Conservation (phyloP, 2,329 filamentous ascomycete species). For the Pestalotiopsis fici region DNA sequence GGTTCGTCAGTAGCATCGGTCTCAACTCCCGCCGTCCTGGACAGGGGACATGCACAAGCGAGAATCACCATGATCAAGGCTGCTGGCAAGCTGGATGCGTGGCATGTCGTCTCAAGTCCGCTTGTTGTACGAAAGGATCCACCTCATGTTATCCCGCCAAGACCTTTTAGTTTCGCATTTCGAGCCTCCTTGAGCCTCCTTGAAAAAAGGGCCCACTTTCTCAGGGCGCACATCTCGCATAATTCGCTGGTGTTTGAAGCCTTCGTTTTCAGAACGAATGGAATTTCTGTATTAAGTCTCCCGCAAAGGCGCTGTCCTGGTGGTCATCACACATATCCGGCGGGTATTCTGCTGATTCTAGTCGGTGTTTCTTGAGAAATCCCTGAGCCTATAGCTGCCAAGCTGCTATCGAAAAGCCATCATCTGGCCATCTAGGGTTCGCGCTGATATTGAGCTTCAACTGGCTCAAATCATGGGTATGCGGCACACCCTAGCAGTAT, state of each 20-base stretch:
- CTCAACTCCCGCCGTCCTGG: slow-evolving; percentile 7
- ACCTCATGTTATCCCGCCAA: not conserved
- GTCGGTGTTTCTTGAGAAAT: not conserved
- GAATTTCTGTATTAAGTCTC: not conserved
- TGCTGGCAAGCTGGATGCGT: slow-evolving; percentile 1
- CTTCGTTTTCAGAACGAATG: slow-evolving; percentile 6
- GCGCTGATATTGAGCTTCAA: not conserved
- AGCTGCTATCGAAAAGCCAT: not conserved
- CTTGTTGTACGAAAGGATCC: not conserved
- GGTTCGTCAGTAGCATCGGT: slow-evolving; percentile 5
- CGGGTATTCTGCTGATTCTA: slow-evolving; percentile 5
- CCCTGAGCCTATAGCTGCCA: slow-evolving; percentile 4
- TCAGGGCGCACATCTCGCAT: slow-evolving; percentile 5
- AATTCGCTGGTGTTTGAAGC: slow-evolving; percentile 11
- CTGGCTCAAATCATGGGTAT: not conserved
- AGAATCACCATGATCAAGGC: not conserved
- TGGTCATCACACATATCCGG: slow-evolving; percentile 8
- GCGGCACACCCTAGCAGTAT: not conserved
- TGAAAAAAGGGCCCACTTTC: not conserved
- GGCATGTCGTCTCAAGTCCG: slow-evolving; percentile 11
- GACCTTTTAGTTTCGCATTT: slow-evolving; percentile 6
- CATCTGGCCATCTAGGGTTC: not conserved
- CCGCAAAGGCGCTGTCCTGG: not conserved
- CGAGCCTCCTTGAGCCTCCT: slow-evolving; percentile 8
- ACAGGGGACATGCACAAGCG: slow-evolving; percentile 4